phyloP scores from a whole-genome alignment of 2,329 filamentous ascomycete species.

The Aureobasidium sp. region DNA sequence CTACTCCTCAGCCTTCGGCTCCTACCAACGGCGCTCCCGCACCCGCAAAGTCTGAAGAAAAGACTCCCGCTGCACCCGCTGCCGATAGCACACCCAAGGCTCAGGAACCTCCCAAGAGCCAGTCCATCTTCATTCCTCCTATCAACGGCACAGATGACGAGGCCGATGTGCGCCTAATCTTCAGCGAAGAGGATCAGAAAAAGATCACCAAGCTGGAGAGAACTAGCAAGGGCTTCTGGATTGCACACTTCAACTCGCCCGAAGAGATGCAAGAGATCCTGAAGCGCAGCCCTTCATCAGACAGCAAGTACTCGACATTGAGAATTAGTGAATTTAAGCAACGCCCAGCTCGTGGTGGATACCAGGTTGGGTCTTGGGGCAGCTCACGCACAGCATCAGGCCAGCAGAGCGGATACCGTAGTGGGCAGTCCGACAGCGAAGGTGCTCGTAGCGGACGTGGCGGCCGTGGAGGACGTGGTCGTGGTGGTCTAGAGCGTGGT shows the following conservation, averaged over 20 bases:
- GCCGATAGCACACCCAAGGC: constrained; percentile 32
- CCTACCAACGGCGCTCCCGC: constrained; percentile 21
- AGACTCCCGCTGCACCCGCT: constrained; percentile 56
- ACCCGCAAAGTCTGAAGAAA: constrained; percentile 26
- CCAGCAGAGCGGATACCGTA: constrained; percentile 81
- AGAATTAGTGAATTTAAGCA: constrained; percentile 75
- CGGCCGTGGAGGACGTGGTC: constrained; percentile 60
- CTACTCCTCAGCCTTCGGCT: constrained; percentile 20
- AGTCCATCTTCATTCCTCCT: constrained; percentile 85
- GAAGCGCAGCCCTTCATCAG: constrained; percentile 73
- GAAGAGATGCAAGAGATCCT: constrained; percentile 87
- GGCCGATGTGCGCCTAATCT: constrained; percentile 73
- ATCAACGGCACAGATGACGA: constrained; percentile 69
- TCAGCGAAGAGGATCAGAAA: constrained; percentile 81
- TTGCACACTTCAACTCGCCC: constrained; percentile 82
- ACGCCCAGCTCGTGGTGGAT: constrained; percentile 40
- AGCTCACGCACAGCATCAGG: constrained; percentile 54
- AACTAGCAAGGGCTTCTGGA: constrained; percentile 83
- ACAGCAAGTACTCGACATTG: constrained; percentile 59
- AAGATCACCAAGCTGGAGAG: constrained; percentile 79
- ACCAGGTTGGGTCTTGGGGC: constrained; percentile 65
- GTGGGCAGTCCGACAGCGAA: constrained; percentile 74
- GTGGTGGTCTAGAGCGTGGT: constrained; percentile 44
- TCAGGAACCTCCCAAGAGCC: constrained; percentile 63
- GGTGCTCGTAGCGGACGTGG: constrained; percentile 68